Conservation (phyloP, 495 filamentous ascomycete species). For the Bacidia rubella region DNA sequence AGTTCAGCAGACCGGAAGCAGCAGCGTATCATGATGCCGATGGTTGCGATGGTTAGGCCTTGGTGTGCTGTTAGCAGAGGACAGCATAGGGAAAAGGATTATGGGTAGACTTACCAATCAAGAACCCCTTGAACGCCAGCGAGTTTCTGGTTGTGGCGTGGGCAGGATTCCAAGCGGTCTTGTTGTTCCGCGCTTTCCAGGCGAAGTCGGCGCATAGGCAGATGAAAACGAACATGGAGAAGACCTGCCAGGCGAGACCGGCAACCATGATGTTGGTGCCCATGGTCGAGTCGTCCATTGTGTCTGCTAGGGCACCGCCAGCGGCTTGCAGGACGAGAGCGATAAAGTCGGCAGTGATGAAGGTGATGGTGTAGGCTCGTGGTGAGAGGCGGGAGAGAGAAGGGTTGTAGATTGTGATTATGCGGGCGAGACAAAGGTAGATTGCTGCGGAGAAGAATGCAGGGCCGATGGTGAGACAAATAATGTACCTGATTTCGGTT, state of each 20-base stretch:
- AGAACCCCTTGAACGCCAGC: not conserved
- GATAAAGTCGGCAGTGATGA: conserved; percentile 49
- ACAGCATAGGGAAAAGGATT: conserved; percentile 5
- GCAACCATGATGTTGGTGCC: conserved; percentile 46
- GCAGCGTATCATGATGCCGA: conserved; percentile 25
- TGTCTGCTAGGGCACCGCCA: conserved; percentile 42
- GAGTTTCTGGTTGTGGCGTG: not conserved
- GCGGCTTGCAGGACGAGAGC: conserved; percentile 49
- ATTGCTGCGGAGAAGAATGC: conserved; percentile 51
- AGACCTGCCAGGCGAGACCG: conserved; percentile 43
- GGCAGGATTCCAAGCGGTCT: not conserved
- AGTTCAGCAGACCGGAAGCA: conserved; percentile 27
- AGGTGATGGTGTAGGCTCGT: conserved; percentile 25
- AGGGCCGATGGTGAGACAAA: conserved; percentile 49
- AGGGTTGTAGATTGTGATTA: conserved; percentile 44
- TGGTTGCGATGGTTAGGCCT: conserved; percentile 7
- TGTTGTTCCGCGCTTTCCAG: conserved; percentile 21
- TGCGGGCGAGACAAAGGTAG: conserved; percentile 49
- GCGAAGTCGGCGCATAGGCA: conserved; percentile 35
- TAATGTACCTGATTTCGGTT: conserved; percentile 22
- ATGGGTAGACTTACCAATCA: not conserved
- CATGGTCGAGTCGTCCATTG: conserved; percentile 22
- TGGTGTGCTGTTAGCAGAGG: not conserved
- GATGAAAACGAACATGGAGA: conserved; percentile 37
- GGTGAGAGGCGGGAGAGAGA: conserved; percentile 49